A percentile compares a stretch with the other conserved stretches of the same genome.
phyloP scores from a whole-genome alignment of 2,329 filamentous ascomycete genomes.

The Exophiala sideris region DNA sequence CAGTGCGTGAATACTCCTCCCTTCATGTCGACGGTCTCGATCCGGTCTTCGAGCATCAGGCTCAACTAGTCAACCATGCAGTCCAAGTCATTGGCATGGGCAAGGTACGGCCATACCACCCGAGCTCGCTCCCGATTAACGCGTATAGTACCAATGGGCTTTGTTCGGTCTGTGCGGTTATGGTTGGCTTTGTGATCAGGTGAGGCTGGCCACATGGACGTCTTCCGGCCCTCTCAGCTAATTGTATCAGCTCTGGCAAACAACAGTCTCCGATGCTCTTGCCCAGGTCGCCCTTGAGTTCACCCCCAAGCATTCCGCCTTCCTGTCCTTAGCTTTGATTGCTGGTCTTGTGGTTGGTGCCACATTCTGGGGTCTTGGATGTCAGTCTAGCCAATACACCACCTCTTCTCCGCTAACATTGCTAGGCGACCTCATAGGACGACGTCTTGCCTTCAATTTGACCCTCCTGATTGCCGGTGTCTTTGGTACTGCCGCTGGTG shows the following conservation, averaged over 20 bases:
- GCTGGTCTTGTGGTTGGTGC: conserved; percentile 56
- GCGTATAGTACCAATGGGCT: conserved; percentile 71
- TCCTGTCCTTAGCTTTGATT: conserved; percentile 54
- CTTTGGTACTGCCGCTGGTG: conserved; percentile 47
- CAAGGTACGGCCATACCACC: conserved; percentile 23
- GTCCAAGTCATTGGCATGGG: conserved; percentile 47
- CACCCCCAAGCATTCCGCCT: conserved; percentile 12
- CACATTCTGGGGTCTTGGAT: conserved; percentile 51
- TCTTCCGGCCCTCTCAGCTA: conserved; percentile 48
- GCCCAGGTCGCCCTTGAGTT: conserved; percentile 13
- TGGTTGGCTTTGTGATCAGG: conserved; percentile 68
- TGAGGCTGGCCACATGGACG: conserved; percentile 55
- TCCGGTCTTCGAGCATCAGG: conserved; percentile 15
- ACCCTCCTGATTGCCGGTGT: conserved; percentile 53
- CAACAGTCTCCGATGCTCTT: conserved; percentile 14
- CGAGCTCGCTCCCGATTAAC: background rate
- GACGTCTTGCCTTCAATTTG: conserved; percentile 57
- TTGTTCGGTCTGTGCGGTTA: conserved; percentile 78
- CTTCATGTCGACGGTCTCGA: conserved; percentile 15
- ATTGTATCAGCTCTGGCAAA: conserved; percentile 41
- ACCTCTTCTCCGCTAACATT: conserved; percentile 28
- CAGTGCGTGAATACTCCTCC: conserved; percentile 9
- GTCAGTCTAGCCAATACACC: background rate
- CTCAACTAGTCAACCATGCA: conserved; percentile 14
- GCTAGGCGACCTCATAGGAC: conserved; percentile 51